Percentiles rank a stretch among this genome's conserved stretches.
Evolutionary conservation across 106 monocot genomes (phyloP).

Genomic region (Vanilla planifolia): DNA sequence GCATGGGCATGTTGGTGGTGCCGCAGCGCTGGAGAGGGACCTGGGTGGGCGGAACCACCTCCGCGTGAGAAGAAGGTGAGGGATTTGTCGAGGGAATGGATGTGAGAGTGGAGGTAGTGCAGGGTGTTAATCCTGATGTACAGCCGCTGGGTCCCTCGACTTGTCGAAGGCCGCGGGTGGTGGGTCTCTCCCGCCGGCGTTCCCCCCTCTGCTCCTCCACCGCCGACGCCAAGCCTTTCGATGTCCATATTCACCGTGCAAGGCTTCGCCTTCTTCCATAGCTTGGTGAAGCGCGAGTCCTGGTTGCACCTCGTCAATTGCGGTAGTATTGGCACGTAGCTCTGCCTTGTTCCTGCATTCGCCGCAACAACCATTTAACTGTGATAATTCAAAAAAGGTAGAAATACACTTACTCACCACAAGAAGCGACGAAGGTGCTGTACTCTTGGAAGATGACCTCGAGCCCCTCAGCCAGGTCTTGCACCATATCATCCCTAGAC

Average conservation of each 20-base stretch:
- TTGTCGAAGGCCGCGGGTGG: constrained; percentile 53
- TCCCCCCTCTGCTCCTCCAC: neutral
- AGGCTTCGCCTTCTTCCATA: constrained; percentile 65
- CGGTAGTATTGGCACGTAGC: constrained; percentile 65
- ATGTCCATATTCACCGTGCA: constrained; percentile 34
- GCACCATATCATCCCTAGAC: constrained; percentile 56
- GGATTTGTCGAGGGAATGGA: constrained; percentile 54
- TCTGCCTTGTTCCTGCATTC: constrained; percentile 63
- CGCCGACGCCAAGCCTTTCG: neutral
- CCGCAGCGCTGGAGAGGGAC: constrained; percentile 17
- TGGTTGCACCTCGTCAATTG: constrained; percentile 91
- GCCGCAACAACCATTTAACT: too few relatives aligned
- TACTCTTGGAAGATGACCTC: constrained; percentile 71
- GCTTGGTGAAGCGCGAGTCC: constrained; percentile 55
- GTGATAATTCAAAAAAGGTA: too few relatives aligned
- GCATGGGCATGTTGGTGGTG: constrained; percentile 4
- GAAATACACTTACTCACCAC: constrained; percentile 34
- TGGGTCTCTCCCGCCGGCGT: constrained; percentile 9
- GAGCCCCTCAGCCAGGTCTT: constrained; percentile 57
- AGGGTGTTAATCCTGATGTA: constrained; percentile 79
- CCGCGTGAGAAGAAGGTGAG: constrained; percentile 40
- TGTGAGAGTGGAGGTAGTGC: constrained; percentile 40
- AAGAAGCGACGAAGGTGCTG: constrained; percentile 60
- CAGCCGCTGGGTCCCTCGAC: constrained; percentile 63
- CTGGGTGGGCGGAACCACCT: neutral